These are phyloP conservation scores for Plantago coronopus DNA, from an alignment of 305 asterid genomes.

Conservation along the genomic window DNA sequence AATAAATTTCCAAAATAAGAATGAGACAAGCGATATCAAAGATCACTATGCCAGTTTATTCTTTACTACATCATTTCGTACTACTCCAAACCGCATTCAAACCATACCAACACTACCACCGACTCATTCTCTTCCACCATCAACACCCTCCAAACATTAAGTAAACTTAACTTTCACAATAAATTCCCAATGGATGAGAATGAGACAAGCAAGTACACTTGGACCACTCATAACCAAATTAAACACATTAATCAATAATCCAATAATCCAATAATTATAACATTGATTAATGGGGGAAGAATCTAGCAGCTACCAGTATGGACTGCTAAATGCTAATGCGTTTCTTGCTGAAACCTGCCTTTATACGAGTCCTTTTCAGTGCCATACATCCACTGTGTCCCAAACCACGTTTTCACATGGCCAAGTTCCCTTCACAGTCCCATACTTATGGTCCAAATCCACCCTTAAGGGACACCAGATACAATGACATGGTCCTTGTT, in stretches of 20 bases:
- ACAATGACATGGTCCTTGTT: background rate
- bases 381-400: conserved; percentile 23
- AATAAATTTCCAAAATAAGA: too few species aligned
- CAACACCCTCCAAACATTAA: too few species aligned
- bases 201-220: too few species aligned
- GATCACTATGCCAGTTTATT: too few species aligned
- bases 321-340: background rate
- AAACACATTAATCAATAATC: background rate
- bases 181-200: too few species aligned
- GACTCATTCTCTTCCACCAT: too few species aligned
- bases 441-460: conserved; percentile 20
- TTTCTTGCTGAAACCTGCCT: conserved; percentile 9
- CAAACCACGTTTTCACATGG: conserved; percentile 35
- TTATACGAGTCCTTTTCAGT: conserved; percentile 14
- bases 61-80: too few species aligned
- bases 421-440: conserved; percentile 27
- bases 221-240: too few species aligned
- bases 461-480: conserved; percentile 13
- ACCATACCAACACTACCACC: too few species aligned
- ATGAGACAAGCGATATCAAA: too few species aligned
- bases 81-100: too few species aligned
- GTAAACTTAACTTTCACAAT: too few species aligned
- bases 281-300: conserved; percentile 15
- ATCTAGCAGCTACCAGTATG: background rate
- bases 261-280: background rate